Conservation (phyloP, 2,329 filamentous ascomycete species). For the Neonectria sp. region DNA sequence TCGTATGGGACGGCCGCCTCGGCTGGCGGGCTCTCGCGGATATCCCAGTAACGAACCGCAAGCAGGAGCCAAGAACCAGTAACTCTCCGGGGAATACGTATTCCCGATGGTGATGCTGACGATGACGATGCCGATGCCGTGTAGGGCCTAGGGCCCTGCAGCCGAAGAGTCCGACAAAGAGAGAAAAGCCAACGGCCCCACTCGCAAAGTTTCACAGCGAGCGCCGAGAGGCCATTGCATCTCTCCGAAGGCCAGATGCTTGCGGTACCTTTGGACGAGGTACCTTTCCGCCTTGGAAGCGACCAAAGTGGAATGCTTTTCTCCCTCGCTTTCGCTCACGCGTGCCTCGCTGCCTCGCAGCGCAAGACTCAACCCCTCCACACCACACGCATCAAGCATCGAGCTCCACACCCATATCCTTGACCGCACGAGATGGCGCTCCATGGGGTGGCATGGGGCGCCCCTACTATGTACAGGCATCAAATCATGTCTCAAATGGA, state of each 20-base stretch:
- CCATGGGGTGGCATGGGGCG: slow-evolving; percentile 6
- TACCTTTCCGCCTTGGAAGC: slow-evolving; percentile 9
- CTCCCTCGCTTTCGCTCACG: slow-evolving; percentile 25
- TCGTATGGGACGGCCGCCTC: neutral
- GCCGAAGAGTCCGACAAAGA: neutral
- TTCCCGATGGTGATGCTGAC: slow-evolving; percentile 10
- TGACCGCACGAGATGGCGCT: slow-evolving; percentile 12
- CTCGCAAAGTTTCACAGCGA: slow-evolving; percentile 19
- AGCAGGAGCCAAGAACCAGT: neutral
- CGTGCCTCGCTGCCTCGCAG: slow-evolving; percentile 5
- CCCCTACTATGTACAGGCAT: neutral
- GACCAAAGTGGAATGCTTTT: slow-evolving; percentile 19
- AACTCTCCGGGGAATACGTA: slow-evolving; percentile 12
- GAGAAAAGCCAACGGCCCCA: slow-evolving; percentile 16
- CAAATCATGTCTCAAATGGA: slow-evolving; percentile 4
- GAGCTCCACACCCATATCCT: slow-evolving; percentile 13
- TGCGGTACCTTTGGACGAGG: slow-evolving; percentile 17
- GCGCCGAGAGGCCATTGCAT: neutral
- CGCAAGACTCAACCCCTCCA: neutral
- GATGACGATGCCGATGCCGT: slow-evolving; percentile 4
- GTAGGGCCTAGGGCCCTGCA: neutral
- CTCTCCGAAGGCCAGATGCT: neutral
- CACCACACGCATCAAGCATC: neutral
- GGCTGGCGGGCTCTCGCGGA: neutral
- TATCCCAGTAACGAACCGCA: slow-evolving; percentile 3